Conservation (phyloP, 768 basidiomycete genomes). For the Goffeauzyma gilvescens region DNA sequence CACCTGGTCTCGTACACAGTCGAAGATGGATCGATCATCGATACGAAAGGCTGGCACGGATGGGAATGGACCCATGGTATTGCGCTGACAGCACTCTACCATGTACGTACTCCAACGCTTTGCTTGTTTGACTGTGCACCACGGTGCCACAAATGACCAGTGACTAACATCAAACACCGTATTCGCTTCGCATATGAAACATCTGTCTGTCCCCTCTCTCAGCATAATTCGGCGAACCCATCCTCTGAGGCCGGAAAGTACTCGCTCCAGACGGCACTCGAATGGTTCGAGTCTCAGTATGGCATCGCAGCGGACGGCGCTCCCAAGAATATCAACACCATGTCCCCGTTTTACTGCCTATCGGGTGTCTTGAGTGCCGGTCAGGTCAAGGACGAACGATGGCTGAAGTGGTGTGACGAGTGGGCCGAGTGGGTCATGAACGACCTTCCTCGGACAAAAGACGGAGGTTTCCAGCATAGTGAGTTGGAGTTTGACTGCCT, state of each 20-base stretch:
- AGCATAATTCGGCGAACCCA: constrained; percentile 4
- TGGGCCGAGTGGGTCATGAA: constrained; percentile 41
- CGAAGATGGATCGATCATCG: constrained; percentile 40
- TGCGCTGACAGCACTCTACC: constrained; percentile 20
- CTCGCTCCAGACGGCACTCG: constrained; percentile 35
- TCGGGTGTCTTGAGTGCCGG: constrained; percentile 17
- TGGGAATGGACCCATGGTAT: constrained; percentile 37
- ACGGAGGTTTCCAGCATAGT: constrained; percentile 16
- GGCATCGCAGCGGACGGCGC: constrained; percentile 35
- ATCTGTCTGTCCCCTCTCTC: constrained; percentile 35
- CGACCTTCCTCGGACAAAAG: constrained; percentile 10
- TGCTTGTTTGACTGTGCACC: background rate
- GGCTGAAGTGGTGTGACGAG: constrained; percentile 20
- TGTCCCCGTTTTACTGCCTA: constrained; percentile 37
- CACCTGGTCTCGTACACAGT: constrained; percentile 19
- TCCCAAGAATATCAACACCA: constrained; percentile 45
- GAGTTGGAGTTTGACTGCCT: too few relatives aligned
- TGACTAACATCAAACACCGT: too few relatives aligned
- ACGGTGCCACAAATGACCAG: too few relatives aligned
- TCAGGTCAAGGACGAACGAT: constrained; percentile 12
- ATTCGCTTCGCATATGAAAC: constrained; percentile 35
- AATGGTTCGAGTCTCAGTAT: constrained; percentile 40
- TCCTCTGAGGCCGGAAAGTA: constrained; percentile 1
- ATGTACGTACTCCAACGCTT: constrained; percentile 20
- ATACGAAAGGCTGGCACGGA: constrained; percentile 44